Base-by-base conservation (phyloP, 2,329 filamentous ascomycete species). In the Diaporthe longicolla region DNA sequence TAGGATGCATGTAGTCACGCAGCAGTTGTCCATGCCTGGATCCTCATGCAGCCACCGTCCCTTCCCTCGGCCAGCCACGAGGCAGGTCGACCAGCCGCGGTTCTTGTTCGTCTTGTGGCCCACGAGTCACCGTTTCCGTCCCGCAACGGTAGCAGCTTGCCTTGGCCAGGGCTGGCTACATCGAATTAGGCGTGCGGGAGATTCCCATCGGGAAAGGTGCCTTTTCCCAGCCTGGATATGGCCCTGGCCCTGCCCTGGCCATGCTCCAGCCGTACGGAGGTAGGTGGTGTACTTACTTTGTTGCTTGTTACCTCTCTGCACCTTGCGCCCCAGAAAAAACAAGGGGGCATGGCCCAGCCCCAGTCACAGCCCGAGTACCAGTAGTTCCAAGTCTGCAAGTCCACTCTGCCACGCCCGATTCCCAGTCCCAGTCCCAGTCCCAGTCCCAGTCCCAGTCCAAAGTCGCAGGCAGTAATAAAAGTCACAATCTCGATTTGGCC, bases 181-280 rank as follows among this genome's bases (percentile, higher is more conserved):
- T 66, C 63, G 63, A 26, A 35, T 66, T 52, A 15, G 63, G 63
- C 29, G 63, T 40, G 48, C 48, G 45, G 29, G 63, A 68, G 63
- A 54, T 54, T 68, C 63, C 63, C 63, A 68, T 68, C 63, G 32
- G 63, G 63, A 68, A 68, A 68, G 63, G 63, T 68, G 48, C 63
- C 63, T 19, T 54, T 50, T 40, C 40, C 40, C 59, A 48, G 43
- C 59, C 59, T 65, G 40, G 40, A 65, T 48, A 48, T 29, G 59
- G 59, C 37, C 37, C 37, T 45, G 45, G 4, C 43, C 15, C 37
- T 40, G 37, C 37, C 37, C 37, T 15, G 15, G 37, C 40, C 40
- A 40, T n/a, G 40, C 59, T 40, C 32, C 58, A 45, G 58, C 40
- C 37, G 37, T 37, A 13, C 37, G 37, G 37, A 37, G 37, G 37